phyloP scores from a whole-genome alignment of 805 yeast genomes.

The Zygosaccharomyces siamensis region DNA sequence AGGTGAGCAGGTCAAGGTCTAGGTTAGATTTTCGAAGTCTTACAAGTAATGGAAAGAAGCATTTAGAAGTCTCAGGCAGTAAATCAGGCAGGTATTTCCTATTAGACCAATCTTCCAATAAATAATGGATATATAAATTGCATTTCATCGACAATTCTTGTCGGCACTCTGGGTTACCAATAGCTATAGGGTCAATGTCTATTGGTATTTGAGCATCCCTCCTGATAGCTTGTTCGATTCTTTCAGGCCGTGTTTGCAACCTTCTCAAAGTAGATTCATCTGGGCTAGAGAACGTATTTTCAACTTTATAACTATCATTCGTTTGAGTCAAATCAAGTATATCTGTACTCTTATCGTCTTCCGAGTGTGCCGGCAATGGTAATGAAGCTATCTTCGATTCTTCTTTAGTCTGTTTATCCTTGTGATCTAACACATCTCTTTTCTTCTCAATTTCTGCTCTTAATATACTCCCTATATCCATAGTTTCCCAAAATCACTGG shows the following conservation, averaged over 20 bases:
- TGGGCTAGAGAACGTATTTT: neutral
- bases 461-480: constrained; percentile 44
- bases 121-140: constrained; percentile 36
- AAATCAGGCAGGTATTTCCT: constrained; percentile 26
- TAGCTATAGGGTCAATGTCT: constrained; percentile 36
- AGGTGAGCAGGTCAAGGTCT: constrained; percentile 41
- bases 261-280: constrained; percentile 2
- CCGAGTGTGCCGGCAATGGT: neutral
- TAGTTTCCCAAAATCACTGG: neutral
- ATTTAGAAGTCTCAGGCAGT: constrained; percentile 44
- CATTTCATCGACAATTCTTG: constrained; percentile 46
- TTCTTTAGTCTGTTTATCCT: neutral
- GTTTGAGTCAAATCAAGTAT: neutral
- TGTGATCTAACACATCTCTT: constrained; percentile 23
- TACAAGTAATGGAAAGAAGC: constrained; percentile 50
- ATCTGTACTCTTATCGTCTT: neutral
- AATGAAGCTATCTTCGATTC: constrained; percentile 1
- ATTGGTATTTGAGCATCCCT: constrained; percentile 13
- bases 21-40: constrained; percentile 45
- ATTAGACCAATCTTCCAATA: constrained; percentile 38
- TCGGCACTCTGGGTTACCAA: constrained; percentile 40
- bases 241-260: constrained; percentile 12
- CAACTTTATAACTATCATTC: neutral
- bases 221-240: constrained; percentile 10
- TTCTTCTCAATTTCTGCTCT: constrained; percentile 47